Conservation (phyloP, 768 basidiomycete species). For the Termitomyces sp. region DNA sequence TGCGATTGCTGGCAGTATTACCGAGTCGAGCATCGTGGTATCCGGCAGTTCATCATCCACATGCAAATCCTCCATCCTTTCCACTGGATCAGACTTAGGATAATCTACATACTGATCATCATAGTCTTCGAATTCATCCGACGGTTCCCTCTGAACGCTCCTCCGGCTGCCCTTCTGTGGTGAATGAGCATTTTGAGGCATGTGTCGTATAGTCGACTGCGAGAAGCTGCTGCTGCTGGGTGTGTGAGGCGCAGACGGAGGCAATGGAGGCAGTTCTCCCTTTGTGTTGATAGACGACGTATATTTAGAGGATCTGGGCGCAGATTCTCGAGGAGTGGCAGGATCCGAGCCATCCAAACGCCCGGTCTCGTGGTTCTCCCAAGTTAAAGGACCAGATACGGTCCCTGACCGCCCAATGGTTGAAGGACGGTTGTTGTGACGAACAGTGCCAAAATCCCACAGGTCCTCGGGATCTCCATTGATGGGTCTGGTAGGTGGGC, state of each 20-base stretch:
- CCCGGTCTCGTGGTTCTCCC: conserved; percentile 68
- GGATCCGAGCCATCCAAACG: conserved; percentile 39
- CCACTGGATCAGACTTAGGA: conserved; percentile 45
- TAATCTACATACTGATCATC: conserved; percentile 57
- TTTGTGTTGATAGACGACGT: conserved; percentile 51
- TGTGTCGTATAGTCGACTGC: conserved; percentile 70
- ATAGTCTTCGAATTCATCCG: conserved; percentile 68
- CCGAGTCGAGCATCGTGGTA: conserved; percentile 93
- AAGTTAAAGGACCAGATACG: conserved; percentile 69
- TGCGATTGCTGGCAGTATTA: conserved; percentile 93
- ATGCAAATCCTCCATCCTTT: conserved; percentile 46
- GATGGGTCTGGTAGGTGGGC: conserved; percentile 38
- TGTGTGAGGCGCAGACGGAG: conserved; percentile 34
- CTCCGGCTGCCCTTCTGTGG: conserved; percentile 30
- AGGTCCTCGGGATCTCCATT: conserved; percentile 74
- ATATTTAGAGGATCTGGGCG: conserved; percentile 34
- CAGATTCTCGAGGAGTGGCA: conserved; percentile 28
- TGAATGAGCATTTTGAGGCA: conserved; percentile 33
- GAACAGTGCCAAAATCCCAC: conserved; percentile 98
- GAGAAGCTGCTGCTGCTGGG: conserved; percentile 44
- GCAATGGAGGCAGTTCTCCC: conserved; percentile 62
- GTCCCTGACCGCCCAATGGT: conserved; percentile 72
- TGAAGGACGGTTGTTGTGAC: conserved; percentile 57
- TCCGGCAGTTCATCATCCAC: conserved; percentile 67
- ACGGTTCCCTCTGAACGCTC: conserved; percentile 43